Percentiles rank a stretch among this genome's conserved stretches.
phyloP scores from a whole-genome alignment of 2,329 filamentous ascomycete genomes.

The Hypomyces perniciosus region DNA sequence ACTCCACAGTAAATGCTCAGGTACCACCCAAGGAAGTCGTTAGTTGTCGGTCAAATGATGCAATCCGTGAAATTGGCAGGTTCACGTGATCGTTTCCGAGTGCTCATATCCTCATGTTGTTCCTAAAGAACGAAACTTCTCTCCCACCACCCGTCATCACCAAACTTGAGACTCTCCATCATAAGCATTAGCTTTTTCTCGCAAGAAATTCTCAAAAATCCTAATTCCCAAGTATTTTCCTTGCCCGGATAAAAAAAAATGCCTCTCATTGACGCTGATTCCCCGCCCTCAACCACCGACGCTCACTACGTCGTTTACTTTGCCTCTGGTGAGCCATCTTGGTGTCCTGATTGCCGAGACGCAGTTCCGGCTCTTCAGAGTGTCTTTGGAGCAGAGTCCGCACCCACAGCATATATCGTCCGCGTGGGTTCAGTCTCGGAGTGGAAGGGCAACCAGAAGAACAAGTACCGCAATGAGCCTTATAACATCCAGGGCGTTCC shows the following conservation, averaged over 20 bases:
- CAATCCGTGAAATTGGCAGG: neutral
- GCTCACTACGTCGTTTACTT: constrained; percentile 27
- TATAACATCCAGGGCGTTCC: constrained; percentile 24
- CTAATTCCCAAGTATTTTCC: no score
- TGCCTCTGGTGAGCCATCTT: constrained; percentile 24
- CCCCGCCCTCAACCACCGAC: constrained; percentile 19
- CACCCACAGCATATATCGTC: constrained; percentile 21
- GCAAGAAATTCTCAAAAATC: neutral
- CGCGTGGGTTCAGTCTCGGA: constrained; percentile 20
- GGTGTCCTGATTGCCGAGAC: constrained; percentile 24
- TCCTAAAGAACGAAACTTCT: neutral
- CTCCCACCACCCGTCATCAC: neutral
- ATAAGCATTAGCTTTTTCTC: neutral
- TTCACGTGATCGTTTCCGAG: constrained; percentile 6
- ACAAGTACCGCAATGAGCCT: constrained; percentile 22
- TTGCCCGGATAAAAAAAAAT: constrained; percentile 14
- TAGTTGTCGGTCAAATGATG: constrained; percentile 6
- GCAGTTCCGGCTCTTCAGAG: constrained; percentile 20
- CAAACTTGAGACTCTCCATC: neutral
- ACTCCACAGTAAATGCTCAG: neutral
- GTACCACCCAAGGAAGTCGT: neutral
- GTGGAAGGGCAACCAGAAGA: constrained; percentile 20
- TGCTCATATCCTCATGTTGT: neutral
- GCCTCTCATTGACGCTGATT: constrained; percentile 22
- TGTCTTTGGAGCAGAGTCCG: constrained; percentile 20